Percentiles rank a stretch among this genome's conserved stretches.
Evolutionary conservation across 108 stramenopile species (phyloP).

Genomic region (Cyclostephanos tholiformis): DNA sequence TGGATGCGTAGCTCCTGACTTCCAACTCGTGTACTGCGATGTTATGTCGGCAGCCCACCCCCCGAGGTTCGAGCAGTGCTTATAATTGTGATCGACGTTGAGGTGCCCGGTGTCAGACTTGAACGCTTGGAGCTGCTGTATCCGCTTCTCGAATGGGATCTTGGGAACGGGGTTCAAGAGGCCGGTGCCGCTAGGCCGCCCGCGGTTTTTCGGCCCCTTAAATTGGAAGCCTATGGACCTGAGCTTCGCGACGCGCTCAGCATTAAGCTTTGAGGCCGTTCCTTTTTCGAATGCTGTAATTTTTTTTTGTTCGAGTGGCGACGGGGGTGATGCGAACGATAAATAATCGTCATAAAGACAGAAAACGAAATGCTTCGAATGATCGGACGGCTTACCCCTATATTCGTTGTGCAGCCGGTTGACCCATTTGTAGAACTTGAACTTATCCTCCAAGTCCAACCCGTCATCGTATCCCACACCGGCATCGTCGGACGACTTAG

Average conservation of each 20-base stretch:
- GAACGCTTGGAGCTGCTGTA: constrained; percentile 15
- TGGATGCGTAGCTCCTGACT: background rate
- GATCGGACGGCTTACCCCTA: constrained; percentile 9
- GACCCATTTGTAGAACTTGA: constrained; percentile 30
- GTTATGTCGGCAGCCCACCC: constrained; percentile 28
- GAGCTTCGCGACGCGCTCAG: constrained; percentile 59
- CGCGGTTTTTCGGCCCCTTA: constrained; percentile 15
- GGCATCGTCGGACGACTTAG: background rate
- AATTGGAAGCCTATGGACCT: constrained; percentile 57
- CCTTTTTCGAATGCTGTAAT: constrained; percentile 50
- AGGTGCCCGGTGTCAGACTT: constrained; percentile 23
- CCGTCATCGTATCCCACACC: background rate
- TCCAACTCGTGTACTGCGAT: constrained; percentile 12
- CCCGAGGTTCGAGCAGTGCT: constrained; percentile 26
- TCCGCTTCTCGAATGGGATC: constrained; percentile 19
- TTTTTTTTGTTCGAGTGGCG: background rate
- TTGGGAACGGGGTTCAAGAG: constrained; percentile 10
- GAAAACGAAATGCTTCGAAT: background rate
- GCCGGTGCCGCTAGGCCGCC: constrained; percentile 1
- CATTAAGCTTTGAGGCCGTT: constrained; percentile 38
- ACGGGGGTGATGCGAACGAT: background rate
- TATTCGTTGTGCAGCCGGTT: constrained; percentile 23
- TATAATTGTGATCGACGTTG: constrained; percentile 27
- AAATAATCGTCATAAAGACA: background rate
- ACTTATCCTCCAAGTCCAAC: constrained; percentile 7